Evolutionary conservation across 129 eudicot species (phyloP).

Genomic region (Calendula officinalis): DNA sequence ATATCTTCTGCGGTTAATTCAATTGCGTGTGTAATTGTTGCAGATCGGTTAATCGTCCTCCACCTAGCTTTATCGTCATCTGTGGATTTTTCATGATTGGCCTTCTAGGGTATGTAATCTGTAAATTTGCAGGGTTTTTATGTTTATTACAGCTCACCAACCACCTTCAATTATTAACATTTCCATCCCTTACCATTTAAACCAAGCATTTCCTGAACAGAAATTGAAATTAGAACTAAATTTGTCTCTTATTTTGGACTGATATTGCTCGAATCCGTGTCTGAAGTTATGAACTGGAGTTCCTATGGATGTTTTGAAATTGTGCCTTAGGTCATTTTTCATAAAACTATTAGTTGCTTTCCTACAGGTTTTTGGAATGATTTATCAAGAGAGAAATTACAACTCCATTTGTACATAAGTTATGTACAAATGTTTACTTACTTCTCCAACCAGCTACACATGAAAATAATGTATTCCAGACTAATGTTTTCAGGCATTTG

Average conservation of each 20-base stretch:
- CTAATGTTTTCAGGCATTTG: conserved; percentile 43
- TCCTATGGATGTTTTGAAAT: neutral
- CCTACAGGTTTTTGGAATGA: conserved; percentile 61
- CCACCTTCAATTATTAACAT: neutral
- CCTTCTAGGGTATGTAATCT: conserved; percentile 58
- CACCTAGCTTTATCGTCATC: conserved; percentile 43
- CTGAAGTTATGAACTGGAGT: neutral
- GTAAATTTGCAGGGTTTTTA: neutral
- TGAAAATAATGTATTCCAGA: neutral
- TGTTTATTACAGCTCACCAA: neutral
- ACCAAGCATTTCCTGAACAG: too few species aligned
- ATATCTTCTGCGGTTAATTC: neutral
- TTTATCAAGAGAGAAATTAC: conserved; percentile 40
- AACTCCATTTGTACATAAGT: neutral
- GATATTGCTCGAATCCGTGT: neutral
- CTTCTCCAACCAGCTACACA: neutral
- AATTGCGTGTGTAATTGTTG: conserved; percentile 10
- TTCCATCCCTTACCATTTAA: neutral
- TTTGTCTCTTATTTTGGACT: neutral
- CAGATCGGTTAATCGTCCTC: conserved; percentile 56
- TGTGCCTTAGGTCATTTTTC: too few species aligned
- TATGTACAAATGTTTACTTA: neutral
- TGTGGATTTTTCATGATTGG: conserved; percentile 63
- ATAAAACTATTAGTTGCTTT: conserved; percentile 28
- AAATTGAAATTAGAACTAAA: neutral